Base-by-base conservation (phyloP, 2,329 filamentous ascomycete species). In the Elsinoe batatas region DNA sequence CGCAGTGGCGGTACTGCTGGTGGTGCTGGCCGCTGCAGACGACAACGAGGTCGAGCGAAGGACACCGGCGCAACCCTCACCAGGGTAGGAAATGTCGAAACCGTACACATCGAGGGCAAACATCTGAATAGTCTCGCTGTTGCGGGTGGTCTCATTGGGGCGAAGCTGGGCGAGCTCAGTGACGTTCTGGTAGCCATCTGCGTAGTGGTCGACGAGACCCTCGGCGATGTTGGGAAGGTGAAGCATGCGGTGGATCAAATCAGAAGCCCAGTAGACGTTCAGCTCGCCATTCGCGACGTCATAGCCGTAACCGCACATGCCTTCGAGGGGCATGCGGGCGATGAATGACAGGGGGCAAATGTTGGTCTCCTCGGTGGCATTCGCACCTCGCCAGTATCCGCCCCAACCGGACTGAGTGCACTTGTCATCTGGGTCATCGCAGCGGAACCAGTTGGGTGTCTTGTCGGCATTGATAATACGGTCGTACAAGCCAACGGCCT, bases 61-160 rank as follows among this genome's bases (percentile, higher is more conserved):
- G 44, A 71, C 71, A 2, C 82, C 82, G 0, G 77, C 66, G 65
- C 83, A 87, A 0, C 83, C 83, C 26, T 77, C 73, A 0, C 83
- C 82, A 0, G 83, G 83, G 4, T 80, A 71, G 6, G 79, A 79
- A 62, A 87, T 75, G 58, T 87, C 83, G 60, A 77, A 81, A 0
- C 82, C 83, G 66, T 83, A 87, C 1, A 74, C 81, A 57, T 86
- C 82, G 5, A 85, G 76, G 3, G 84, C 83, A 65, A 88, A 87
- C 67, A 83, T 84, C 68, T 85, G 81, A 40, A 87, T 72, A 0
- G 78, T 76, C 59, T 85, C 77, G 32, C 78, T 82, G 68, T 87
- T 83, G 26, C 76, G 71, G 2, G 72, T 77, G 4, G 76, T 69
- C 2, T 76, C 71, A 22, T 75, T 73, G 3, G 72, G 68, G 6